Conservation (phyloP, 495 filamentous ascomycete species). For the Aspergillus saccharolyticus region DNA sequence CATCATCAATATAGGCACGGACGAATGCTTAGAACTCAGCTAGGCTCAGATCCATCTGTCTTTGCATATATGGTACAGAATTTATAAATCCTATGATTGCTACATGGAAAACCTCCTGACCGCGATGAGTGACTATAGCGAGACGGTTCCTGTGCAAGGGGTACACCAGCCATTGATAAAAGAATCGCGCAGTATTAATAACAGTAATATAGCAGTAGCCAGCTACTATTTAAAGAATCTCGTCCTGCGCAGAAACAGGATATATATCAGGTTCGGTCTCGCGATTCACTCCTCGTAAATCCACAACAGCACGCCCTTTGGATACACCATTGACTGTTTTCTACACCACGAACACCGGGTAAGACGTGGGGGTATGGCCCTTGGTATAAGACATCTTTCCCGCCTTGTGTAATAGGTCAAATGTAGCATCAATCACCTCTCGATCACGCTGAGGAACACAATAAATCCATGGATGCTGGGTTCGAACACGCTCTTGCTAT, state of each 20-base stretch:
- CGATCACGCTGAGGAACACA: neutral
- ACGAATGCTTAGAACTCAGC: neutral
- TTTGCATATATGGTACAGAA: neutral
- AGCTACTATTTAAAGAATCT: constrained; percentile 2
- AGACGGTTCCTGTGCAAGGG: neutral
- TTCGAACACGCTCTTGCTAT: neutral
- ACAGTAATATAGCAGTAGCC: neutral
- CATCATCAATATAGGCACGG: constrained; percentile 4
- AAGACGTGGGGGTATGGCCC: neutral
- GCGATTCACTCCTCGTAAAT: neutral
- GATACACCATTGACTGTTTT: neutral
- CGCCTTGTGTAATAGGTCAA: neutral
- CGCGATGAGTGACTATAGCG: neutral
- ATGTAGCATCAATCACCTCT: neutral
- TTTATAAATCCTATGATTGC: constrained; percentile 3
- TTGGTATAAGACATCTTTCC: neutral
- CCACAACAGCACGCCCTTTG: neutral
- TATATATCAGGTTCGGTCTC: neutral
- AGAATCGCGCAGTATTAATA: neutral
- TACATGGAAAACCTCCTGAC: neutral
- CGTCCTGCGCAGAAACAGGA: neutral
- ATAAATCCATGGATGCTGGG: neutral
- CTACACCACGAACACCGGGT: neutral
- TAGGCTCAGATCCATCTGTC: neutral
- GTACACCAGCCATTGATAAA: neutral